These are phyloP conservation scores for Yamadazyma jaroonii DNA, from an alignment of 1,139 yeast genomes.

Conservation along the genomic window DNA sequence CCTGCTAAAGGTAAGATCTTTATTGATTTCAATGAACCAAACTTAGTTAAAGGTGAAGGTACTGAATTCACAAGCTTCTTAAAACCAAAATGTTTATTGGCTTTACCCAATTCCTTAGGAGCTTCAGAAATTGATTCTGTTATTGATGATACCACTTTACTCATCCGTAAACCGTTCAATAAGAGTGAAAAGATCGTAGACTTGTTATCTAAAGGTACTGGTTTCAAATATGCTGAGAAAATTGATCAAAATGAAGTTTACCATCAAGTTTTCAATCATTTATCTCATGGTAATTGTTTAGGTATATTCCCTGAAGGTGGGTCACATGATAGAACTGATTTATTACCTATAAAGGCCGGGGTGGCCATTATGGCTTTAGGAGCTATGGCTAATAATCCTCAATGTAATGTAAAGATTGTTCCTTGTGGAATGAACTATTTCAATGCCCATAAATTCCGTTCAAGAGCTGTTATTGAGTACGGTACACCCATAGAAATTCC, in stretches of 20 bases:
- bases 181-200: conserved; percentile 39
- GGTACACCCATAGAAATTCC: conserved; percentile 44
- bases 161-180: conserved; percentile 73
- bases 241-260: conserved; percentile 85
- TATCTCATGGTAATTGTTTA: conserved; percentile 74
- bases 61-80: conserved; percentile 72
- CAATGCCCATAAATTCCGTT: conserved; percentile 44
- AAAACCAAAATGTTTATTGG: conserved; percentile 64
- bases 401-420: conserved; percentile 33
- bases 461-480: conserved; percentile 47
- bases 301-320: conserved; percentile 97
- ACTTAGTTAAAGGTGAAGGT: conserved; percentile 57
- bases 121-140: conserved; percentile 69
- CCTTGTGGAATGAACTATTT: conserved; percentile 50
- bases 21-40: conserved; percentile 48
- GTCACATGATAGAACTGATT: conserved; percentile 39
- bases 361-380: conserved; percentile 52
- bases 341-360: conserved; percentile 45
- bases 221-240: conserved; percentile 72
- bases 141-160: conserved; percentile 69
- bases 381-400: conserved; percentile 28
- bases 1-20: conserved; percentile 60
- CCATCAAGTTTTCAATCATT: conserved; percentile 75
- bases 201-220: conserved; percentile 51
- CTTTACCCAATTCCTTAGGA: conserved; percentile 78